phyloP scores from a whole-genome alignment of 768 basidiomycete genomes.

The Leccinum obscurum region DNA sequence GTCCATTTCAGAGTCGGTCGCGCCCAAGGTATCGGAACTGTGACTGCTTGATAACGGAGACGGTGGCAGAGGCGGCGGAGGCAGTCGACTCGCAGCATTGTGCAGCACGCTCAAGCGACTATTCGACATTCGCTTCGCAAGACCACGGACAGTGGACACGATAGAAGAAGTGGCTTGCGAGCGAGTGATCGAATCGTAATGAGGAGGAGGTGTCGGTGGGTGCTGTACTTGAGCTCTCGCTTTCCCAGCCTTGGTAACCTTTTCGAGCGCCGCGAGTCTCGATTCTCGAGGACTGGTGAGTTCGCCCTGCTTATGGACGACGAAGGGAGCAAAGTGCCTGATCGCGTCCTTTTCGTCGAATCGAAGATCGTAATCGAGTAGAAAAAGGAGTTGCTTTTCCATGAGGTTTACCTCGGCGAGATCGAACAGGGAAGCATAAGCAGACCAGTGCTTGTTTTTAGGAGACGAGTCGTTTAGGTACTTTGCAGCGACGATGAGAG shows the following conservation, averaged over 20 bases:
- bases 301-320: slow-evolving; percentile 33
- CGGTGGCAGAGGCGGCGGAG: slow-evolving; percentile 19
- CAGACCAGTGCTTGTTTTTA: slow-evolving; percentile 93
- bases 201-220: slow-evolving; percentile 45
- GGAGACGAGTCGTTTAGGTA: slow-evolving; percentile 97
- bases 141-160: slow-evolving; percentile 56
- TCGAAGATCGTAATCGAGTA: slow-evolving; percentile 91
- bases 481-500: slow-evolving; percentile 94
- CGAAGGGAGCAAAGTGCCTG: slow-evolving; percentile 67
- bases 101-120: slow-evolving; percentile 37
- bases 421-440: slow-evolving; percentile 75
- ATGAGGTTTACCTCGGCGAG: slow-evolving; percentile 86
- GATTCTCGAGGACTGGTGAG: slow-evolving; percentile 39
- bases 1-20: slow-evolving; percentile 57
- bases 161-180: slow-evolving; percentile 35
- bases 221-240: slow-evolving; percentile 50
- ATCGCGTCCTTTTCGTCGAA: slow-evolving; percentile 84
- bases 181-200: slow-evolving; percentile 35
- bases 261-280: slow-evolving; percentile 53
- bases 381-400: slow-evolving; percentile 93
- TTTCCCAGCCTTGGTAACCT: slow-evolving; percentile 53
- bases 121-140: slow-evolving; percentile 57
- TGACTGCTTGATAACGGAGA: slow-evolving; percentile 40
- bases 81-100: slow-evolving; percentile 18
- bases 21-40: slow-evolving; percentile 45